phyloP scores from a whole-genome alignment of 192 early-diverging fungal species.

The Umbelopsis sp. region DNA sequence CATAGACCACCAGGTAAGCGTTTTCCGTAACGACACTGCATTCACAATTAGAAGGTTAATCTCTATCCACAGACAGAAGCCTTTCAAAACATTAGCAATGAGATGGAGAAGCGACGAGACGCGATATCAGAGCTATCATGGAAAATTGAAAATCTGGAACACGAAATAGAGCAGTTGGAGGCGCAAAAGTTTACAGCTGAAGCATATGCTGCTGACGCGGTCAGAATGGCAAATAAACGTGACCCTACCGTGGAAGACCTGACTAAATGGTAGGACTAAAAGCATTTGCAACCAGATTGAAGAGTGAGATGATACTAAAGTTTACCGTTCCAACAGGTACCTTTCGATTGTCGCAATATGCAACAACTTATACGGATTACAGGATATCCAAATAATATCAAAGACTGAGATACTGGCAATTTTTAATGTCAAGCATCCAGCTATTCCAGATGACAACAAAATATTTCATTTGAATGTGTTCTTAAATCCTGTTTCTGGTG shows the following conservation, averaged over 20 bases:
- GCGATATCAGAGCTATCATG: constrained; percentile 11
- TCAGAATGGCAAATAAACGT: not conserved
- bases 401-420: not conserved
- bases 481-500: not conserved
- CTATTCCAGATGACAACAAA: not conserved
- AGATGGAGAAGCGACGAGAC: constrained; percentile 18
- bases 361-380: not conserved
- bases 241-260: constrained; percentile 14
- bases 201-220: constrained; percentile 15
- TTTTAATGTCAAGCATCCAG: not conserved
- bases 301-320: no score
- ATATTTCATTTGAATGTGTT: not conserved
- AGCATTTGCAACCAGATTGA: no score
- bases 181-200: not conserved
- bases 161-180: constrained; percentile 1
- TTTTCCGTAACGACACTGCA: not conserved
- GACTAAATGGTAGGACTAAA: constrained; percentile 18
- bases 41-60: not conserved
- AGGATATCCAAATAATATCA: not conserved
- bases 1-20: constrained; percentile 7
- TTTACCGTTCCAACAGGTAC: constrained; percentile 1
- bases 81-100: constrained; percentile 16
- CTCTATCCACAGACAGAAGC: not conserved
- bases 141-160: constrained; percentile 16
- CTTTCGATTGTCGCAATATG: not conserved